Percentiles rank a stretch among this genome's conserved stretches.
phyloP scores from a whole-genome alignment of 2,329 filamentous ascomycete genomes.

The Cucurbitaria berberidis region DNA sequence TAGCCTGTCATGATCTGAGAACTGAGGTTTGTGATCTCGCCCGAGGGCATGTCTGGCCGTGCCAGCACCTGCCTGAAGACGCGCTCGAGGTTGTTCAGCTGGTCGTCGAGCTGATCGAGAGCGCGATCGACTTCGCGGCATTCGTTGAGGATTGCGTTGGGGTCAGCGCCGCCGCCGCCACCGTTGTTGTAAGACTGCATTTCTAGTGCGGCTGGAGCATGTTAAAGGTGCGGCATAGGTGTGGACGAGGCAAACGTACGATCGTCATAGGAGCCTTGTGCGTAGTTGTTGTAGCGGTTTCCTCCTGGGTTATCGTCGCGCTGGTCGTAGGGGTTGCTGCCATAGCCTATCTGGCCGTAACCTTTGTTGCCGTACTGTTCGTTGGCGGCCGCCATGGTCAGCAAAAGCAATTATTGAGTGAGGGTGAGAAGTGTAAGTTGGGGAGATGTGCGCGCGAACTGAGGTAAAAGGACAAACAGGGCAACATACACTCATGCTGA shows the following conservation, averaged over 20 bases:
- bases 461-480: slow-evolving; percentile 19
- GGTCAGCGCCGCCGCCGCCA: slow-evolving; percentile 53
- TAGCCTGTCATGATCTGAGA: slow-evolving; percentile 84
- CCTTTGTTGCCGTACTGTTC: slow-evolving; percentile 51
- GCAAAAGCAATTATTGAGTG: slow-evolving; percentile 9
- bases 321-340: slow-evolving; percentile 53
- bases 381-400: slow-evolving; percentile 29
- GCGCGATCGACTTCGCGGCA: slow-evolving; percentile 80
- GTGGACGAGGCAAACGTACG: slow-evolving; percentile 33
- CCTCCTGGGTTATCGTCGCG: slow-evolving; percentile 48
- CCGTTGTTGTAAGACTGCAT: slow-evolving; percentile 65
- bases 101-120: slow-evolving; percentile 75
- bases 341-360: slow-evolving; percentile 51
- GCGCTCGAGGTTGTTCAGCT: slow-evolving; percentile 73
- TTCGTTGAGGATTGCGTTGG: slow-evolving; percentile 82
- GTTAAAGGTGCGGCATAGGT: slow-evolving; percentile 36
- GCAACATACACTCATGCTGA: slow-evolving; percentile 50
- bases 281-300: slow-evolving; percentile 64
- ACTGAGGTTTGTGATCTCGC: slow-evolving; percentile 73
- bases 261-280: slow-evolving; percentile 46
- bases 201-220: slow-evolving; percentile 60
- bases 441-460: slow-evolving; percentile 10
- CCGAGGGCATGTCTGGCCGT: slow-evolving; percentile 75
- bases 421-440: slow-evolving; percentile 13
- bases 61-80: slow-evolving; percentile 75